Evolutionary conservation across 257 asterid genomes (phyloP).

Genomic region (Lycium ferocissimum): DNA sequence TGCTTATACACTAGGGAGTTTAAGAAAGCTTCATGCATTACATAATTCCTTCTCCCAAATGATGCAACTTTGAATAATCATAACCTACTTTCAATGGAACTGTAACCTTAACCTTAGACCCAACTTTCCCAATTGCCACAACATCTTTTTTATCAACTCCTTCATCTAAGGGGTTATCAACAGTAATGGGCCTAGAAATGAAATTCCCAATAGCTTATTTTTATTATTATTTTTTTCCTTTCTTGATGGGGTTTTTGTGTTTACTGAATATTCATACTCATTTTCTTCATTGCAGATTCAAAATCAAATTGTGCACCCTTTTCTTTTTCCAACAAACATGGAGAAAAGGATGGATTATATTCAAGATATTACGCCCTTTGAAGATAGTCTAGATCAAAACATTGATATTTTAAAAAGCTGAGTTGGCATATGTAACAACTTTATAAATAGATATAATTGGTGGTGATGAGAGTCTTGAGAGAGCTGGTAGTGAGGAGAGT

Average conservation of each 20-base stretch:
- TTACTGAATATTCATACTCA: too few relatives aligned
- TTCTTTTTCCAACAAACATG: not conserved
- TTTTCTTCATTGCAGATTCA: not conserved
- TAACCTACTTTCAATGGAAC: conserved; percentile 64
- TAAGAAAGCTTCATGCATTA: too few relatives aligned
- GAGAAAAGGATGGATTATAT: not conserved
- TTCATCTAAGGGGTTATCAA: not conserved
- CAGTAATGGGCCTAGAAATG: conserved; percentile 39
- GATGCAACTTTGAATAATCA: too few relatives aligned
- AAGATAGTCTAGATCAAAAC: not conserved
- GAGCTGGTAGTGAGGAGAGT: not conserved
- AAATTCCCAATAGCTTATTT: not conserved
- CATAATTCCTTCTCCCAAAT: too few relatives aligned
- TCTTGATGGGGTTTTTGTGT: too few relatives aligned
- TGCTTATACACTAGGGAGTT: too few relatives aligned
- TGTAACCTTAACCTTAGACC: conserved; percentile 68
- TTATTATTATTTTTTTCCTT: too few relatives aligned
- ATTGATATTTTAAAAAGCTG: too few relatives aligned
- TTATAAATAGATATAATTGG: too few relatives aligned
- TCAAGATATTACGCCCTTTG: not conserved
- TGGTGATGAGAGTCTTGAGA: too few relatives aligned
- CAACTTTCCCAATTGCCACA: conserved; percentile 45
- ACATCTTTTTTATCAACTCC: conserved; percentile 43
- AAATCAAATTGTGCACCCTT: too few relatives aligned
- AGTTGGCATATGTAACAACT: not conserved